Conservation (phyloP, 164 flowering plant species). For the Umbellularia californica region DNA sequence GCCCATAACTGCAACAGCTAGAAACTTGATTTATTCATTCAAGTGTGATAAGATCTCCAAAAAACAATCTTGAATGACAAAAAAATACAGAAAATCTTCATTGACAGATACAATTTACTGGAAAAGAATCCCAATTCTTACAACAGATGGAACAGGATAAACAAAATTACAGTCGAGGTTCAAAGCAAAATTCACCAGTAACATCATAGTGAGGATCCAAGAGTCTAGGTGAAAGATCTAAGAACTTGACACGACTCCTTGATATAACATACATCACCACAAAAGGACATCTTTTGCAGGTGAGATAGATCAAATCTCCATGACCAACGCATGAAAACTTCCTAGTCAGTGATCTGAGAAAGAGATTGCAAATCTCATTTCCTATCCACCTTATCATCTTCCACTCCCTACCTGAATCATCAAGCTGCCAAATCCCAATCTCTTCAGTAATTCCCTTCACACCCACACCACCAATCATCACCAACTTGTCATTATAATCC, state of each 20-base stretch:
- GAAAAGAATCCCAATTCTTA: background rate
- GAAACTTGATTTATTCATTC: background rate
- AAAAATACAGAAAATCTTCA: background rate
- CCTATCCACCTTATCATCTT: constrained; percentile 2
- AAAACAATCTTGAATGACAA: background rate
- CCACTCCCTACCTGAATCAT: background rate
- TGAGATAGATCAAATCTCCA: constrained; percentile 7
- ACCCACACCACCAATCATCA: constrained; percentile 4
- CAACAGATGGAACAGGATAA: background rate
- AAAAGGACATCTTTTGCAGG: constrained; percentile 4
- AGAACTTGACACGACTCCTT: background rate
- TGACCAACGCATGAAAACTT: constrained; percentile 1
- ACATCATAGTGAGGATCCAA: constrained; percentile 3
- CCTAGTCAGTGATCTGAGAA: background rate
- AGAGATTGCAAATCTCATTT: constrained; percentile 6
- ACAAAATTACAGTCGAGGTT: constrained; percentile 7
- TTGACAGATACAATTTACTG: background rate
- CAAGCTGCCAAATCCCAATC: constrained; percentile 8
- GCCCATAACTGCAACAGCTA: background rate
- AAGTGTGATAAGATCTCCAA: background rate
- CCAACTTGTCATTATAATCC: constrained; percentile 6
- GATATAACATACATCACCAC: constrained; percentile 7
- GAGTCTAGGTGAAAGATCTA: background rate
- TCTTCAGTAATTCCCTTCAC: constrained; percentile 3
- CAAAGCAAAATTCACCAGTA: constrained; percentile 1